Base-by-base conservation (phyloP, 805 yeast species). In the Wickerhamiella spandovensis region DNA sequence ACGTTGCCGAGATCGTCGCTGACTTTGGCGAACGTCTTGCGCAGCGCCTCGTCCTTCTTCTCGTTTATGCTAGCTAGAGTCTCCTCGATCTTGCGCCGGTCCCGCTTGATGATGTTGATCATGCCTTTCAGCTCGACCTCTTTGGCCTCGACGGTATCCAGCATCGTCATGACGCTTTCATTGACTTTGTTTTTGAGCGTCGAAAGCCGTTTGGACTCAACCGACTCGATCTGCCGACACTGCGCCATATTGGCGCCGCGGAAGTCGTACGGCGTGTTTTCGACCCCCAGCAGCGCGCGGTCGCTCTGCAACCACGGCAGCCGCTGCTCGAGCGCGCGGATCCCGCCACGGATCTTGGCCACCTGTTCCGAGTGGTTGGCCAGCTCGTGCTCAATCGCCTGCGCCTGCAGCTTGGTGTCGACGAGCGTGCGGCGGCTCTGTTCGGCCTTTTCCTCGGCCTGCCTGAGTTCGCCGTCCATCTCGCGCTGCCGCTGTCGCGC, bases 1-100 rank as follows among this genome's bases (percentile, higher is more conserved):
- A 92, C 86, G 47, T 76, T 75, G 13, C 98, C 98, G 67, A 92
- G 89, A 64, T 90, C 97, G 8, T 69, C 74, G 4, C 90, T 79
- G 8, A 92, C 97, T 61, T 84, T 85, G 66, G 88, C 88, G 66
- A 90, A 83, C 89, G 86, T 88, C 8, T 77, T 74, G 57, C 77
- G 81, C 60, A 90, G 72, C 3, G 89, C 73, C 8, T 72, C 64
- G 61, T 88, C 97, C 62, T 87, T 86, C 72, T 83, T 87, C 63
- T 88, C 95, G n/a, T 47, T 46, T 46, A 58, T 53, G 7, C 51
- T 53, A 1, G 28, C 45, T 21, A 54, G 46, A 4, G 51, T 47
- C 20, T 35, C 51, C 47, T 45, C 45, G 30, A 50, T 42, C 7
- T 41, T 35, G 47, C 23, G 21, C 22, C 48, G 46, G 17, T 50